phyloP scores from a whole-genome alignment of 2,329 filamentous ascomycete genomes.

The Colletotrichum falcatum region DNA sequence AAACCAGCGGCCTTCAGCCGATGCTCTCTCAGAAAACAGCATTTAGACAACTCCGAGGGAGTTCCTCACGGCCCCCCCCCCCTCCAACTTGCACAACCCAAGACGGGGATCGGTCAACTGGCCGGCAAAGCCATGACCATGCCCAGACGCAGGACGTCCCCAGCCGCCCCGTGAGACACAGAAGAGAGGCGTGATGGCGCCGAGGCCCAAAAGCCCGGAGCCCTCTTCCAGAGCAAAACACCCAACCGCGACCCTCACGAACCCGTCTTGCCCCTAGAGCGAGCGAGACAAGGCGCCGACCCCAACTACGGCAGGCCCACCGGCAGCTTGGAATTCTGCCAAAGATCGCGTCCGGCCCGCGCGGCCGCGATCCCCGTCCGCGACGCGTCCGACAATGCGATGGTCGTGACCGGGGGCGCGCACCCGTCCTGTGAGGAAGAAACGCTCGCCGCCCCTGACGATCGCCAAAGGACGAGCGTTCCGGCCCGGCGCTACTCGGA shows the following conservation, averaged over 20 bases:
- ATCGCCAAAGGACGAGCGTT: neutral
- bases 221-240: neutral
- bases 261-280: neutral
- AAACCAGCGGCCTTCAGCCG: neutral
- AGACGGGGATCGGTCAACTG: neutral
- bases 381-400: neutral
- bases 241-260: too few species aligned
- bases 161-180: neutral
- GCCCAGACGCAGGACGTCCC: neutral
- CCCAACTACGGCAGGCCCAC: neutral
- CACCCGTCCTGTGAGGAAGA: neutral
- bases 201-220: neutral
- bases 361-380: neutral
- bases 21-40: neutral
- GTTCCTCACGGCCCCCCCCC: too few species aligned
- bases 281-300: neutral
- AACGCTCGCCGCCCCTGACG: neutral
- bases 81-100: neutral
- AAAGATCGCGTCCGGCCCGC: neutral
- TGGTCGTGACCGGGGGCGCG: too few species aligned
- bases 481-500: neutral
- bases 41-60: neutral
- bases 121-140: neutral
- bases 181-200: neutral
- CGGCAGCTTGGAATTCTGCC: neutral